A percentile compares a stretch with the other conserved stretches of the same genome.
These are phyloP conservation scores for Echinosphaeria canescens DNA, from an alignment of 2,329 filamentous ascomycete genomes.

Conservation along the genomic window DNA sequence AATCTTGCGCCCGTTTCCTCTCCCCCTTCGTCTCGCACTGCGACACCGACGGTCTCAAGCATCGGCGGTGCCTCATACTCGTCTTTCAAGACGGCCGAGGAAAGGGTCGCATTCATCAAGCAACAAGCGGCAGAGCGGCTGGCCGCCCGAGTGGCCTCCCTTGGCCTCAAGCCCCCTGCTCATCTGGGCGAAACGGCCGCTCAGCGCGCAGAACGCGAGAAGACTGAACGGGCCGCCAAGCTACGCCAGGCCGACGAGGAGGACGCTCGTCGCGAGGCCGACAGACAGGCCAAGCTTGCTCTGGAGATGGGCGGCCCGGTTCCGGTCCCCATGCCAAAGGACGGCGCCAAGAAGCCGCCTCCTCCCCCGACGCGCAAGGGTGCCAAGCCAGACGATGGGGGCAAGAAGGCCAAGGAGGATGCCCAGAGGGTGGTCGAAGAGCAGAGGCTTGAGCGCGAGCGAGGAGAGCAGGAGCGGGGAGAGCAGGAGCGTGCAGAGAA, in stretches of 20 bases:
- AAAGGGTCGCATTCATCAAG: conserved; percentile 88
- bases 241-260: conserved; percentile 83
- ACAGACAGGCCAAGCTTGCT: conserved; percentile 63
- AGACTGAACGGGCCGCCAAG: conserved; percentile 69
- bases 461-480: conserved; percentile 45
- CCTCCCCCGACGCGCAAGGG: conserved; percentile 63
- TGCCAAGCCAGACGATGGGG: conserved; percentile 23
- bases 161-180: conserved; percentile 68
- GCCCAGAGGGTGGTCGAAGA: conserved; percentile 33
- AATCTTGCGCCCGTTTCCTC: no score
- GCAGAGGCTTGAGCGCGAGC: conserved; percentile 17
- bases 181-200: conserved; percentile 64
- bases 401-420: not conserved
- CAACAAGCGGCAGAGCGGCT: conserved; percentile 94
- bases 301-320: conserved; percentile 49
- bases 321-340: conserved; percentile 20
- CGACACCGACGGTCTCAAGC: conserved; percentile 25
- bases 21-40: conserved; percentile 26
- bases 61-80: conserved; percentile 43
- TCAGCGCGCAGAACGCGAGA: conserved; percentile 77
- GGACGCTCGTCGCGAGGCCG: conserved; percentile 69
- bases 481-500: conserved; percentile 46
- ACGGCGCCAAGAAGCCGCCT: conserved; percentile 40
- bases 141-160: conserved; percentile 82
- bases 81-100: conserved; percentile 76